These are phyloP conservation scores for Phialocephala subalpina DNA, from an alignment of 2,329 filamentous ascomycete genomes.

Conservation along the genomic window DNA sequence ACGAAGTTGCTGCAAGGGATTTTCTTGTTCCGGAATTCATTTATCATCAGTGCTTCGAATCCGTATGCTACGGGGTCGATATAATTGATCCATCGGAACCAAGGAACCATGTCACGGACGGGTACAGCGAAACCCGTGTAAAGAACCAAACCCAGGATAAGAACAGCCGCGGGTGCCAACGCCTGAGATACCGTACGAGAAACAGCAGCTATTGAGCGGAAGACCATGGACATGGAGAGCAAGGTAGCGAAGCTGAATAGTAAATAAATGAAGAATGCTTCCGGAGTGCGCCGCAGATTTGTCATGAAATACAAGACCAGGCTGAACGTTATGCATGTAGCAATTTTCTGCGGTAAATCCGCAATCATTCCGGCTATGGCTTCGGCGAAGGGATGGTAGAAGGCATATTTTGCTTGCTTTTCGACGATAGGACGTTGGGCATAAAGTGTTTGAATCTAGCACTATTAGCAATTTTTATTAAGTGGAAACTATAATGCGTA, in stretches of 20 bases:
- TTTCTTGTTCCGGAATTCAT: conserved; percentile 89
- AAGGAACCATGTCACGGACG: conserved; percentile 60
- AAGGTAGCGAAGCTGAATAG: conserved; percentile 79
- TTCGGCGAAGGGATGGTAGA: conserved; percentile 87
- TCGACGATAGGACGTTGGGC: conserved; percentile 91
- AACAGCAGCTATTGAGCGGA: conserved; percentile 80
- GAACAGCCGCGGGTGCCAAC: conserved; percentile 54
- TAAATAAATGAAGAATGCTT: conserved; percentile 86
- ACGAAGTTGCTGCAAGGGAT: conserved; percentile 36
- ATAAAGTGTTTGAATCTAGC: conserved; percentile 84
- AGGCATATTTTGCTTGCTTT: conserved; percentile 85
- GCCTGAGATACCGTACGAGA: conserved; percentile 71
- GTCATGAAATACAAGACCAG: conserved; percentile 87
- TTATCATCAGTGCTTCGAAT: conserved; percentile 78
- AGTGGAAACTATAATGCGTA: no score
- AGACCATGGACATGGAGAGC: conserved; percentile 85
- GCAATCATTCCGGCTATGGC: conserved; percentile 50
- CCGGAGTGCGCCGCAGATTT: conserved; percentile 76
- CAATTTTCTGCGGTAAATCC: conserved; percentile 86
- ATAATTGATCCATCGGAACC: conserved; percentile 66
- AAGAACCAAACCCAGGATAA: conserved; percentile 64
- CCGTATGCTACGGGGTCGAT: conserved; percentile 77
- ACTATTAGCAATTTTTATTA: conserved; percentile 15
- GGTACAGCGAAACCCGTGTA: conserved; percentile 60
- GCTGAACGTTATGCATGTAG: conserved; percentile 81